phyloP scores from a whole-genome alignment of 2,329 filamentous ascomycete genomes.

The Fusarium dimerum region DNA sequence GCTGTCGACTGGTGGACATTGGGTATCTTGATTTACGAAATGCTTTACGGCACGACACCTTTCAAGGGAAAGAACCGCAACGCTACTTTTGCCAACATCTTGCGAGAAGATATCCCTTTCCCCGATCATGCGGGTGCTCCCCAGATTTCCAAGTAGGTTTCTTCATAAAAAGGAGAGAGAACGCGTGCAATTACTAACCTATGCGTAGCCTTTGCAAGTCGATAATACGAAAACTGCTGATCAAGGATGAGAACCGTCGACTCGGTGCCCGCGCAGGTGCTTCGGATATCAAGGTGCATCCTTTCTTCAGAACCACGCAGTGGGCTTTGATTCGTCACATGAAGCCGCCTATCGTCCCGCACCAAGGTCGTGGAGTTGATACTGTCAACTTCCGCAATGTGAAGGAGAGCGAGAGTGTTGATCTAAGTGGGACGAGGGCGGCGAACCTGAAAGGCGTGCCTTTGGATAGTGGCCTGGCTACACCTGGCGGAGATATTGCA shows the following conservation, averaged over 20 bases:
- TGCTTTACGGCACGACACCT: slow-evolving; percentile 96
- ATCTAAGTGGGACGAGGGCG: slow-evolving; percentile 66
- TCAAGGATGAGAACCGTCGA: slow-evolving; percentile 95
- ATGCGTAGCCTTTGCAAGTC: slow-evolving; percentile 83
- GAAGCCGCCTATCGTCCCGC: slow-evolving; percentile 95
- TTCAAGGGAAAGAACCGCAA: slow-evolving; percentile 99
- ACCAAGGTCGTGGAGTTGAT: slow-evolving; percentile 86
- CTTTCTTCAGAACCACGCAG: slow-evolving; percentile 93
- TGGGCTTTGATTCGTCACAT: slow-evolving; percentile 97
- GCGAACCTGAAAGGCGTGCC: slow-evolving; percentile 73
- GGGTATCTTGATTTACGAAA: slow-evolving; percentile 96
- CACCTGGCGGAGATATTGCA: slow-evolving; percentile 75
- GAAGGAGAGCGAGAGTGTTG: slow-evolving; percentile 94
- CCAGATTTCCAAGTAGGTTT: slow-evolving; percentile 83
- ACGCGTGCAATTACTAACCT: not conserved
- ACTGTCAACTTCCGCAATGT: slow-evolving; percentile 98
- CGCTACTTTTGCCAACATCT: slow-evolving; percentile 95
- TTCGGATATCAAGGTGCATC: slow-evolving; percentile 93
- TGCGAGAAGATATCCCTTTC: slow-evolving; percentile 94
- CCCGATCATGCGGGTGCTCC: slow-evolving; percentile 83
- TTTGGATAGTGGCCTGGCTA: slow-evolving; percentile 80
- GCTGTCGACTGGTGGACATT: slow-evolving; percentile 99
- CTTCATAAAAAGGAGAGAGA: not conserved
- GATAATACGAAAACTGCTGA: slow-evolving; percentile 90
- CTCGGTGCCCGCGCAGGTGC: slow-evolving; percentile 92